These are phyloP conservation scores for Cladosporium velox DNA, from an alignment of 2,329 filamentous ascomycete genomes.

Conservation along the genomic window DNA sequence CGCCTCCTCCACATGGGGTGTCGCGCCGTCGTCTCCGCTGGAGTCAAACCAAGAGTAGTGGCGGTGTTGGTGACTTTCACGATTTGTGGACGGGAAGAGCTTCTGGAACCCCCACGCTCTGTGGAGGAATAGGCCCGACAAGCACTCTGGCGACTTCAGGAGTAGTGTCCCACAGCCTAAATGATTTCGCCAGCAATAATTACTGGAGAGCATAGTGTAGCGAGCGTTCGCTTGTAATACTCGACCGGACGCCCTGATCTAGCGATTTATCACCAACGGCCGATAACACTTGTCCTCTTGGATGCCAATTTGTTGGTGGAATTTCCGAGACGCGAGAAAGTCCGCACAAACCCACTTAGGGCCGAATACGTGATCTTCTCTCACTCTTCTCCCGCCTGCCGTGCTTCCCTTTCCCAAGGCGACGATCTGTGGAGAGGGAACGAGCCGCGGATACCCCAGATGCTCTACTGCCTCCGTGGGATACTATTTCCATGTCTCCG, in stretches of 20 bases:
- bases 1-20: constrained; percentile 19
- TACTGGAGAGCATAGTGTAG: background rate
- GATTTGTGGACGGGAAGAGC: constrained; percentile 1
- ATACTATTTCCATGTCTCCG: constrained; percentile 12
- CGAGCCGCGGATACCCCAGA: constrained; percentile 20
- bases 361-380: constrained; percentile 18
- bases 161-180: constrained; percentile 9
- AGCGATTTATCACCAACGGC: background rate
- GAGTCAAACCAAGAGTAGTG: constrained; percentile 7
- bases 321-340: background rate
- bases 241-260: background rate
- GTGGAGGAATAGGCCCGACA: constrained; percentile 11
- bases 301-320: constrained; percentile 12
- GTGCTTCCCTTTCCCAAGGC: constrained; percentile 7
- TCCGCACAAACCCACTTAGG: constrained; percentile 4
- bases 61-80: constrained; percentile 4
- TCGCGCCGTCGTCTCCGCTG: constrained; percentile 17
- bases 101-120: constrained; percentile 21
- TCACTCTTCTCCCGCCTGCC: constrained; percentile 20
- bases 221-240: background rate
- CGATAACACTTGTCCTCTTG: constrained; percentile 17
- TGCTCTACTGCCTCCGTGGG: constrained; percentile 1
- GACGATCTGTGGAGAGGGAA: constrained; percentile 20
- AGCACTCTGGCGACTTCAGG: background rate
- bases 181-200: background rate